A percentile compares a stretch with the other conserved stretches of the same genome.
These are phyloP conservation scores for Pneumocystis oryctolagi DNA, from an alignment of 1,139 yeast genomes.

Conservation along the genomic window DNA sequence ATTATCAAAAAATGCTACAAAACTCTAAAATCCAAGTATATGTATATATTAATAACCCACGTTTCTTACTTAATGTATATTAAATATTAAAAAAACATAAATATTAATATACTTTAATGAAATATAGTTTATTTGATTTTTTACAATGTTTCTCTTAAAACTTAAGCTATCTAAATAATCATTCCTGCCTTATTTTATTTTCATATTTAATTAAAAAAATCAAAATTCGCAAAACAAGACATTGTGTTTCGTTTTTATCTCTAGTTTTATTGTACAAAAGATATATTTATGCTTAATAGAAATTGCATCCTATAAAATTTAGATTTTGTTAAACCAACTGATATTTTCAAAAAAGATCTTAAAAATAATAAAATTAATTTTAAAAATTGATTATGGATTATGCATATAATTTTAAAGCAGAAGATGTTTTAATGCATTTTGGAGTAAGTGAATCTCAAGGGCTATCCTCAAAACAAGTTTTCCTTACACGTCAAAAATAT, in stretches of 20 bases:
- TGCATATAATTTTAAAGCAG: background rate
- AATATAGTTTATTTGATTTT: background rate
- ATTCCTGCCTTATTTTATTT: background rate
- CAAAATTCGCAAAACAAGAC: background rate
- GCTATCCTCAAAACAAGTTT: background rate
- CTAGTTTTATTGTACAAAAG: background rate
- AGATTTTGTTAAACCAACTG: background rate
- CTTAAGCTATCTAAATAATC: background rate
- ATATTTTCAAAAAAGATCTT: background rate
- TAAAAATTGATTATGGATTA: background rate
- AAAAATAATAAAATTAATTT: background rate
- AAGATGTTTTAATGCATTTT: background rate
- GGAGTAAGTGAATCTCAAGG: background rate
- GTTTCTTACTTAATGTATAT: background rate
- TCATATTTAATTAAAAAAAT: background rate
- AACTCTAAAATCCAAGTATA: background rate
- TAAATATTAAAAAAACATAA: background rate
- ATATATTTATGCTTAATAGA: background rate
- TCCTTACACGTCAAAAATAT: background rate
- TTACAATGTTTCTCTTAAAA: background rate
- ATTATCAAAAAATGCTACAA: background rate
- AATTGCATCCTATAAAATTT: background rate
- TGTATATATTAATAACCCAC: background rate
- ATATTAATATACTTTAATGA: background rate
- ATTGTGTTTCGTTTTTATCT: background rate